Evolutionary conservation across 202 grass and related monocot genomes (phyloP), one percentile per base, ranked within the genome.

Genomic region (Zizania palustris): DNA sequence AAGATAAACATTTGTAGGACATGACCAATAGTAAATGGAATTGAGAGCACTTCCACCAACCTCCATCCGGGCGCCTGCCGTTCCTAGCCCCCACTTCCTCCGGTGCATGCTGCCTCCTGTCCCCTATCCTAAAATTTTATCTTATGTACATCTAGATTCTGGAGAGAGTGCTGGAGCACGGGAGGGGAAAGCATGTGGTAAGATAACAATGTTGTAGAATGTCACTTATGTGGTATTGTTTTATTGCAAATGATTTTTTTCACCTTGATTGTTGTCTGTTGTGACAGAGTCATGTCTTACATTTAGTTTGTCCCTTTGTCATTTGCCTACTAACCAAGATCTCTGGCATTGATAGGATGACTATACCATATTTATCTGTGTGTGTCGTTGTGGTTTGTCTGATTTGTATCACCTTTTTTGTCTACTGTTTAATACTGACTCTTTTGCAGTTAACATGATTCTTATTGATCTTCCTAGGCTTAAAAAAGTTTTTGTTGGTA

Each of bases 391-490:
- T 69, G 21, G 40, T 12, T 45, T 83, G 59, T 45, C 44, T 83
- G 45, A 38, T 79, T 35, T 74, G 0, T 35, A 60, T 67, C 37
- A 3, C 11, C 3, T 69, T 18, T 71, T 34, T 78, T 36, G 11
- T 67, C 35, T 46, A 39, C 9, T 45, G 15, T 65, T 14, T 92
- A 80, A 86, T 42, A 28, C 36, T 75, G 46, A 41, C 46, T 80
- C 70, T 53, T 40, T 81, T 63, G 72, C 96, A 99, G 96, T 99
- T 83, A 99, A 99, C 64, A 48, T 99, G 81, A 99, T 92, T 20
- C 92, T 99, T 51, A 54, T 99, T 50, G 96, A 99, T 93, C 96
- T 99, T 89, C 96, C 96, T 72, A 92, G 96, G 60, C 96, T 99
- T 71, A 99, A 92, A 63, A 99, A 99, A 85, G 84, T 99, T 66